These are phyloP conservation scores for Rosa multiflora DNA, from an alignment of 306 rosid genomes.

Conservation along the genomic window DNA sequence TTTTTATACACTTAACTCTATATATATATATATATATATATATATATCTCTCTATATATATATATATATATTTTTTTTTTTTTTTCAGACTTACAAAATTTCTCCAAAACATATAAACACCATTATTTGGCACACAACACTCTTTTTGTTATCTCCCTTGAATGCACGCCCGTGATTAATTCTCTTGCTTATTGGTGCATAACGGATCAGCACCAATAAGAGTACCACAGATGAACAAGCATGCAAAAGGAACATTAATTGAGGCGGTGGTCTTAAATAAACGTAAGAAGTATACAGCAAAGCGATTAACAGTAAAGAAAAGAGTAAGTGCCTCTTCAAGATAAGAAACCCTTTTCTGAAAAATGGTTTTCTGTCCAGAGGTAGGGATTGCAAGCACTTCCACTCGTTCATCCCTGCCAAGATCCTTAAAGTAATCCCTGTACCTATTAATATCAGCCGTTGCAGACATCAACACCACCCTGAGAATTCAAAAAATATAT, in stretches of 20 bases:
- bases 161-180: not conserved
- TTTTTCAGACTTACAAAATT: not conserved
- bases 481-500: conserved; percentile 37
- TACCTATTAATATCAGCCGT: conserved; percentile 83
- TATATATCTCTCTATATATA: too few species aligned
- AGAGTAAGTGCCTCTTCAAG: conserved; percentile 66
- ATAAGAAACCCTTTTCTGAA: conserved; percentile 63
- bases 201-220: conserved; percentile 7
- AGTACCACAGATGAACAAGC: conserved; percentile 11
- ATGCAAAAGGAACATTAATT: conserved; percentile 12
- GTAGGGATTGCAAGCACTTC: conserved; percentile 86
- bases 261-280: not conserved
- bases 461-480: conserved; percentile 95
- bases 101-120: too few species aligned
- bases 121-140: not conserved
- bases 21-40: not conserved
- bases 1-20: not conserved
- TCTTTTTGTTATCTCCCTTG: not conserved
- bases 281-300: not conserved
- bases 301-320: not conserved
- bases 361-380: conserved; percentile 45
- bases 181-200: not conserved
- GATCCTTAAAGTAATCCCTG: conserved; percentile 78
- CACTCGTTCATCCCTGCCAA: conserved; percentile 85
- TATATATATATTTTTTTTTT: not conserved